Percentiles rank a stretch among this genome's conserved stretches.
These are phyloP conservation scores for Ogataea hybrid DNA, from an alignment of 1,139 yeast genomes.

Conservation along the genomic window DNA sequence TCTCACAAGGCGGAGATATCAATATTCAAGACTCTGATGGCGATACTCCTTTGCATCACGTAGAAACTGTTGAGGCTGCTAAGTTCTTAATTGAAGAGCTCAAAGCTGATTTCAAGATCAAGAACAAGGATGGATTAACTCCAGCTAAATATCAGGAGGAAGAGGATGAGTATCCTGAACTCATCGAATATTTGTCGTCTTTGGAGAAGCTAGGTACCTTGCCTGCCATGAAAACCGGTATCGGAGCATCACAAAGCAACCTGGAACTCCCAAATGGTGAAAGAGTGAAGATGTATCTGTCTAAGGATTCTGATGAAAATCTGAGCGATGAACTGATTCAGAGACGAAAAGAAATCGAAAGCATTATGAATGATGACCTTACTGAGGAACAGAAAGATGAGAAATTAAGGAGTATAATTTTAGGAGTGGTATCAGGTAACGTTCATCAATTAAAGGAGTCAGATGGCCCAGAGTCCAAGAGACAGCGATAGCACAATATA, in stretches of 20 bases:
- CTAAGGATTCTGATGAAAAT: slow-evolving; percentile 40
- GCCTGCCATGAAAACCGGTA: slow-evolving; percentile 24
- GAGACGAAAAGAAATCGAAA: slow-evolving; percentile 63
- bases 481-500: slow-evolving; percentile 21
- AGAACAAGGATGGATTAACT: slow-evolving; percentile 73
- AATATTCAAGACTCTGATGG: slow-evolving; percentile 87
- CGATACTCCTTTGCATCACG: slow-evolving; percentile 93
- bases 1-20: slow-evolving; percentile 67
- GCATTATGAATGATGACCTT: slow-evolving; percentile 70
- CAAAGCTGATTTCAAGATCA: slow-evolving; percentile 60
- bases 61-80: slow-evolving; percentile 69
- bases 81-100: slow-evolving; percentile 60
- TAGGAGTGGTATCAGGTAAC: slow-evolving; percentile 60
- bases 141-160: slow-evolving; percentile 67
- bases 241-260: slow-evolving; percentile 15
- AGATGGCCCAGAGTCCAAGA: slow-evolving; percentile 20
- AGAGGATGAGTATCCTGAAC: slow-evolving; percentile 82
- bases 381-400: slow-evolving; percentile 46
- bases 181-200: slow-evolving; percentile 54
- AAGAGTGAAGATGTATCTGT: slow-evolving; percentile 55
- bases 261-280: slow-evolving; percentile 42
- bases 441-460: slow-evolving; percentile 21
- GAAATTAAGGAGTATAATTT: slow-evolving; percentile 67
- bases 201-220: slow-evolving; percentile 34
- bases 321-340: slow-evolving; percentile 35